Conservation (phyloP, 1,139 yeast genomes). For the Saccharomyces uvarum region DNA sequence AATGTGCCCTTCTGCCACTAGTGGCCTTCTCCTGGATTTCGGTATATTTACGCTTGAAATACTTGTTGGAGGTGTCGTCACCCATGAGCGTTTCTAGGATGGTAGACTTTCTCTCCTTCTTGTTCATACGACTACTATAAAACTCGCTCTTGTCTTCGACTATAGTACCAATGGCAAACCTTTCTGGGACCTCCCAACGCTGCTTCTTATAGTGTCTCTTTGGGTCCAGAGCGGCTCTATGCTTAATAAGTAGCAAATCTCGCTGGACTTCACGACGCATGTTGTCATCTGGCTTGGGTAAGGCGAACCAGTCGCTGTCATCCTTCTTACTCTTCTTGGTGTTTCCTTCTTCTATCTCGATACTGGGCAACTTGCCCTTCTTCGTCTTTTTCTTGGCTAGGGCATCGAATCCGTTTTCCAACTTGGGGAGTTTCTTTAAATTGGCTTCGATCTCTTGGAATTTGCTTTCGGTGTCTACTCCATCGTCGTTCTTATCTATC, state of each 20-base stretch:
- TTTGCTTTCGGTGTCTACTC: conserved; percentile 14
- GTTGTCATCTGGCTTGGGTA: conserved; percentile 76
- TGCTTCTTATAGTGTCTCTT: conserved; percentile 91
- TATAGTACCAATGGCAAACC: conserved; percentile 83
- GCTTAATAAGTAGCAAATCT: conserved; percentile 70
- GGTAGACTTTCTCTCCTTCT: conserved; percentile 66
- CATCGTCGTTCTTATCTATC: conserved; percentile 14
- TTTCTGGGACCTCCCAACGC: conserved; percentile 71
- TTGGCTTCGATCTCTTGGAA: conserved; percentile 27
- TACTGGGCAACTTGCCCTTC: neutral
- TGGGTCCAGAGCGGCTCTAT: conserved; percentile 89
- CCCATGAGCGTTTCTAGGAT: conserved; percentile 76
- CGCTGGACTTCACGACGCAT: conserved; percentile 51
- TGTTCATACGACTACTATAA: conserved; percentile 60
- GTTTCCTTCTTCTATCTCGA: conserved; percentile 3
- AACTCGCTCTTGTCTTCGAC: conserved; percentile 76
- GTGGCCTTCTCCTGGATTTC: conserved; percentile 69
- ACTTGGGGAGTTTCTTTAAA: conserved; percentile 25
- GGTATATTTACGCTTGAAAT: conserved; percentile 75
- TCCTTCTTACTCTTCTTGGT: conserved; percentile 9
- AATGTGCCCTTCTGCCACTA: conserved; percentile 69
- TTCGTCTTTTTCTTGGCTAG: conserved; percentile 15
- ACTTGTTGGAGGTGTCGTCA: conserved; percentile 60
- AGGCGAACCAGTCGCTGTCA: conserved; percentile 60
- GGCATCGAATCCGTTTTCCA: conserved; percentile 26